phyloP scores from a whole-genome alignment of 23 red algal genomes.

The Cyanidioschyzon merolae region DNA sequence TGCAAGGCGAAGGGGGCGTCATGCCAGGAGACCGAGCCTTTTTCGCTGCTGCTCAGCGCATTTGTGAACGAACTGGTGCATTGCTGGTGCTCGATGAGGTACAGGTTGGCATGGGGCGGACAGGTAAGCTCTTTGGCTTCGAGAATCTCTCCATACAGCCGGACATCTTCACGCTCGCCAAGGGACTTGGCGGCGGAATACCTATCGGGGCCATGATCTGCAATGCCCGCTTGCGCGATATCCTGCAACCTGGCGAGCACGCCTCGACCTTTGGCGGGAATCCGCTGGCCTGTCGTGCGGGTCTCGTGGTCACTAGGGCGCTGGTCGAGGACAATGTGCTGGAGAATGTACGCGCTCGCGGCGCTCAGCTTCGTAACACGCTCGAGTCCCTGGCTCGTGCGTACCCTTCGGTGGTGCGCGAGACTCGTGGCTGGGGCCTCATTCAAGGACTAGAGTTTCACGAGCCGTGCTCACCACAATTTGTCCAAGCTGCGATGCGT shows the following conservation, averaged over 20 bases:
- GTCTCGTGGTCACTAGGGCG: conserved; percentile 46
- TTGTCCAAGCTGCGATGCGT: conserved; percentile 33
- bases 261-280: conserved; percentile 96
- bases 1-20: conserved; percentile 89
- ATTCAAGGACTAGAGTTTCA: conserved; percentile 58
- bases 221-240: conserved; percentile 43
- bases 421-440: conserved; percentile 63
- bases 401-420: conserved; percentile 30
- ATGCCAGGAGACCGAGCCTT: conserved; percentile 37
- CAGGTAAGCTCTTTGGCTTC: conserved; percentile 67
- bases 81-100: conserved; percentile 92
- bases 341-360: conserved; percentile 49
- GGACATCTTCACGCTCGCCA: conserved; percentile 74
- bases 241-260: conserved; percentile 82
- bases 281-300: conserved; percentile 48
- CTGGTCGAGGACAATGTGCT: conserved; percentile 44
- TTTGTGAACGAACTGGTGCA: conserved; percentile 64
- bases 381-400: conserved; percentile 24
- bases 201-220: conserved; percentile 92
- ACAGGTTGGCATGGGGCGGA: conserved; percentile 83
- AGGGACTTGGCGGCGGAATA: conserved; percentile 84
- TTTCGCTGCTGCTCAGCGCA: conserved; percentile 39
- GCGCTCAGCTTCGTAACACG: conserved; percentile 36
- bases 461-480: conserved; percentile 11
- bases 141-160: conserved; percentile 64